Evolutionary conservation across 768 basidiomycete genomes (phyloP).

Genomic region (Boletus pseudopeckii): DNA sequence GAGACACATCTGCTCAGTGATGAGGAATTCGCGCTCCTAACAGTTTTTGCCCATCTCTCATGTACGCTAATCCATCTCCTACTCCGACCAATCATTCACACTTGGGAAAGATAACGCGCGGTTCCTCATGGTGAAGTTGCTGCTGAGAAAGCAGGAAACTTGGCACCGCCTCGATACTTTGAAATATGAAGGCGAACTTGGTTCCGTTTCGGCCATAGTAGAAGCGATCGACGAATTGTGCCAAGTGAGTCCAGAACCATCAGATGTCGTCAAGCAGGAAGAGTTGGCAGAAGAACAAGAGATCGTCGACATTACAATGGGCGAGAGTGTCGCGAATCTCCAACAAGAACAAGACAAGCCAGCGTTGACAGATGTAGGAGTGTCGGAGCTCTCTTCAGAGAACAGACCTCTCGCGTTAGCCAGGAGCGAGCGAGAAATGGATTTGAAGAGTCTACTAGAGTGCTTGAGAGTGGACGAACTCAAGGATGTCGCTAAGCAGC

Average conservation of each 20-base stretch:
- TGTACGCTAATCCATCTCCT: slow-evolving; percentile 39
- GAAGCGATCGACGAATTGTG: slow-evolving; percentile 47
- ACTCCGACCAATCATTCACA: slow-evolving; percentile 6
- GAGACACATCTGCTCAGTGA: slow-evolving; percentile 52
- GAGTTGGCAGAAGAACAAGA: slow-evolving; percentile 26
- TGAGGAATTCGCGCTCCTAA: slow-evolving; percentile 45
- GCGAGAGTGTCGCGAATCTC: slow-evolving; percentile 18
- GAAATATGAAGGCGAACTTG: slow-evolving; percentile 42
- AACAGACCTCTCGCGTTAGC: slow-evolving; percentile 34
- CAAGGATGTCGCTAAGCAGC: slow-evolving; percentile 39
- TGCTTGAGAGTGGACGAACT: slow-evolving; percentile 46
- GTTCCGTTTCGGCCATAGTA: slow-evolving; percentile 33
- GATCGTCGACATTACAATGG: slow-evolving; percentile 36
- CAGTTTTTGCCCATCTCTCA: slow-evolving; percentile 40
- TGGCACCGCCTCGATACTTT: slow-evolving; percentile 50
- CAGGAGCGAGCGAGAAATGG: slow-evolving; percentile 38
- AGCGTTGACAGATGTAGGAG: slow-evolving; percentile 3
- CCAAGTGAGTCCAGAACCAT: slow-evolving; percentile 1
- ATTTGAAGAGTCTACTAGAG: slow-evolving; percentile 39
- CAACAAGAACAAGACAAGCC: slow-evolving; percentile 5
- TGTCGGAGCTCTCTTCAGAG: not conserved
- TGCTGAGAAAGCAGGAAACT: slow-evolving; percentile 55
- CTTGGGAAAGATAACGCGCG: slow-evolving; percentile 45
- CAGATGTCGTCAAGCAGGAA: slow-evolving; percentile 12
- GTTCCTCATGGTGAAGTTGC: slow-evolving; percentile 61